A percentile compares a stretch with the other conserved stretches of the same genome.
These are phyloP conservation scores for Periconia digitata DNA, from an alignment of 2,329 filamentous ascomycete species.

Conservation along the genomic window DNA sequence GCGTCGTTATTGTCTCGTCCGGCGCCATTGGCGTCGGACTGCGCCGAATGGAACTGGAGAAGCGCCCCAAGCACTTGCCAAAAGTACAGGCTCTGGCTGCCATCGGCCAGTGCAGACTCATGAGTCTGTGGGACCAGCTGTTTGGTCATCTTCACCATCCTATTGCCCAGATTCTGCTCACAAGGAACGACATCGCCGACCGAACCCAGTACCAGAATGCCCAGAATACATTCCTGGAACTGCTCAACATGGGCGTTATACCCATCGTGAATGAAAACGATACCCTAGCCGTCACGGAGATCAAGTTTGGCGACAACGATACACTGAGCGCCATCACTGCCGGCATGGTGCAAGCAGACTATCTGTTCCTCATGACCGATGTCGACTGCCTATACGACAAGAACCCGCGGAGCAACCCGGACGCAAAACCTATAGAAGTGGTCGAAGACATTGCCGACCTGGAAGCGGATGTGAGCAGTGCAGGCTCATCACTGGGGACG, in stretches of 20 bases:
- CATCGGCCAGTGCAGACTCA: conserved; percentile 92
- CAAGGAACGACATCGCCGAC: conserved; percentile 95
- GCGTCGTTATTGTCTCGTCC: conserved; percentile 94
- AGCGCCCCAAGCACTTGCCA: conserved; percentile 85
- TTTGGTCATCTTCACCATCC: conserved; percentile 88
- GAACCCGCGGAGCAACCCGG: conserved; percentile 82
- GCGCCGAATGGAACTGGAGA: conserved; percentile 83
- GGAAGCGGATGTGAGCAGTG: conserved; percentile 85
- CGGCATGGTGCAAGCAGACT: conserved; percentile 95
- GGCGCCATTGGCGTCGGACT: conserved; percentile 95
- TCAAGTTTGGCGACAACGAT: conserved; percentile 99
- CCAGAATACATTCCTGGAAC: conserved; percentile 88
- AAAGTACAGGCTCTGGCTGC: conserved; percentile 91
- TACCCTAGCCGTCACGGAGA: conserved; percentile 93
- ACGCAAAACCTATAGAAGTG: conserved; percentile 87
- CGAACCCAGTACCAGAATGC: conserved; percentile 94
- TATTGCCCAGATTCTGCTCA: conserved; percentile 91
- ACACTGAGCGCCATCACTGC: conserved; percentile 95
- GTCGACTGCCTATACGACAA: conserved; percentile 97
- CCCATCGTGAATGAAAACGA: conserved; percentile 99
- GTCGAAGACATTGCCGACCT: conserved; percentile 85
- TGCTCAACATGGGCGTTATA: conserved; percentile 92
- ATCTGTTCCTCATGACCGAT: conserved; percentile 98
- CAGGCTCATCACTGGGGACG: conserved; percentile 85
- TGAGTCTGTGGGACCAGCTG: conserved; percentile 92